A percentile compares a stretch with the other conserved stretches of the same genome.
Conservation (phyloP, 306 rosid genomes). For the Lathyrus tuberosus region DNA sequence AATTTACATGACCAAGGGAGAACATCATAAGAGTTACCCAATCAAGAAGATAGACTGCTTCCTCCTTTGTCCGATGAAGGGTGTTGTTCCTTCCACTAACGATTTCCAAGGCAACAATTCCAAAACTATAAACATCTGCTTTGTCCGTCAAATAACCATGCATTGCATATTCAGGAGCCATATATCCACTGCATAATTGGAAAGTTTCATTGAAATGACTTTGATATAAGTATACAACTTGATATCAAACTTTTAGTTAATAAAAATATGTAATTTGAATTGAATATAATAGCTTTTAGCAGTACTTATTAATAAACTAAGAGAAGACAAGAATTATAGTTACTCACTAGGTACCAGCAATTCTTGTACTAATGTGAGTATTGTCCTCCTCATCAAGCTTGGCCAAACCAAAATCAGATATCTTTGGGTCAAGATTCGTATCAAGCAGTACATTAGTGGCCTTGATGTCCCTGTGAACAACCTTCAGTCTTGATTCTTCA, state of each 20-base stretch:
- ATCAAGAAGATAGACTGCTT: slow-evolving; percentile 48
- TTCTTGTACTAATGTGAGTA: slow-evolving; percentile 52
- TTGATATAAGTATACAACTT: no score
- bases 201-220: background rate
- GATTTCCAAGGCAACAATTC: slow-evolving; percentile 62
- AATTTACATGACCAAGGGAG: no score
- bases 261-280: background rate
- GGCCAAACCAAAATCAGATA: slow-evolving; percentile 64
- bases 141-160: slow-evolving; percentile 64
- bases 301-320: background rate
- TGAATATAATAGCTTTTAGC: background rate
- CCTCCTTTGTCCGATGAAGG: slow-evolving; percentile 36
- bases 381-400: slow-evolving; percentile 55
- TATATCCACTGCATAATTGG: slow-evolving; percentile 43
- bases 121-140: slow-evolving; percentile 72
- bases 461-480: slow-evolving; percentile 71
- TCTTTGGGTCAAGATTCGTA: slow-evolving; percentile 48
- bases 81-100: slow-evolving; percentile 55
- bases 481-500: slow-evolving; percentile 64
- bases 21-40: slow-evolving; percentile 38
- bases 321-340: background rate
- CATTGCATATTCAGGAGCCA: slow-evolving; percentile 80
- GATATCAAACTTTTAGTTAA: slow-evolving; percentile 6
- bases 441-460: slow-evolving; percentile 50
- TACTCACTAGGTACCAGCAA: slow-evolving; percentile 53